Evolutionary conservation across 2,329 filamentous ascomycete species (phyloP), one percentile per base, ranked within the genome.

Genomic region (Colletotrichum brevisporum): DNA sequence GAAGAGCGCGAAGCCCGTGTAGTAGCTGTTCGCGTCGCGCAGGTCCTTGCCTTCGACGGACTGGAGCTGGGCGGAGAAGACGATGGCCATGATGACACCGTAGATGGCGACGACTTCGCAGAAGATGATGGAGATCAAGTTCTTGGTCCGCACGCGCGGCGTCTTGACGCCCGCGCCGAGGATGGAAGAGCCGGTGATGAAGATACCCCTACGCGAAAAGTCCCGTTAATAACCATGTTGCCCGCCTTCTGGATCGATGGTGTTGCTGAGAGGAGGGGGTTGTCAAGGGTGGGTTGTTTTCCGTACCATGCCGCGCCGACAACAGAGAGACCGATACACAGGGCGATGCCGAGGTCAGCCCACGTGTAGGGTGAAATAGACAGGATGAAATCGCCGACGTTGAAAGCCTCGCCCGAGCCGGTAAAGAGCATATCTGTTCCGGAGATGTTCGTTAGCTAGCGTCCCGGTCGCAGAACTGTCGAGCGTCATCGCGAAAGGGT

Each of bases 61-160:
- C 75, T 89, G 88, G 75, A 99, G 84, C 83, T 98, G 97, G 71
- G 95, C 89, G 52, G 95, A 97, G 85, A 98, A 98, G 77, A 99
- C 93, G 80, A 99, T 99, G 76, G 95, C 92, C 94, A 99, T 99
- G 84, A 99, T 99, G 83, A 99, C 95, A 76, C 97, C 97, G 88
- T 99, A 99, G 82, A 99, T 99, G 82, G 96, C 96, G 77, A 99
- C 96, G 78, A 99, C 96, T 85, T 99, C 96, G 86, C 96, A 99
- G 85, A 99, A 99, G 84, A 99, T 98, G 83, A 99, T 99, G 77
- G 95, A 98, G 81, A 99, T 98, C 78, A 99, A 84, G 87, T 99
- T 99, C 91, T 99, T 99, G 72, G 96, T 99, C 81, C 96, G 94
- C 83, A 99, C 99, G 76, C 96, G 92, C 45, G 97, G 97, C 53